Conservation (phyloP, 208 protist species). For the Crithidia brevicula region DNA sequence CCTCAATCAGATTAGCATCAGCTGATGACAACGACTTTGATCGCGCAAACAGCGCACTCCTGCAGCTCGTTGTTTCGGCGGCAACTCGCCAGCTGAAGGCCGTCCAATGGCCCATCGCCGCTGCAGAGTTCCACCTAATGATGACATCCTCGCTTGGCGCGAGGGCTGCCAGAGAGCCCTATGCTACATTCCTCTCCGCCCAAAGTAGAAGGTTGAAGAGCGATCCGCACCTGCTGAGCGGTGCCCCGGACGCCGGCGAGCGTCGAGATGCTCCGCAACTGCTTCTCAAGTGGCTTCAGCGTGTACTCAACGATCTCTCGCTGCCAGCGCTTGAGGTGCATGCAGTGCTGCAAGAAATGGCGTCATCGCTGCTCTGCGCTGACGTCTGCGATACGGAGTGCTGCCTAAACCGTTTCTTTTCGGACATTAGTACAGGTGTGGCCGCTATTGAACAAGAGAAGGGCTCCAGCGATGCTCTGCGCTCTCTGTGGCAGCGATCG, state of each 20-base stretch:
- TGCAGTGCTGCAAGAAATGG: not conserved
- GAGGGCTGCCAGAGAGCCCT: not conserved
- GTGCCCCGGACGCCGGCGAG: not conserved
- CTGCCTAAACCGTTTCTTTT: not conserved
- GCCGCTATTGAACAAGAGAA: not conserved
- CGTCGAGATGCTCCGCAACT: not conserved
- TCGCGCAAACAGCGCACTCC: not conserved
- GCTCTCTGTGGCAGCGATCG: slow-evolving; percentile 1
- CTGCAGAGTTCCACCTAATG: not conserved
- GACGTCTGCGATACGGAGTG: not conserved
- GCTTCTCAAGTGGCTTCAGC: not conserved
- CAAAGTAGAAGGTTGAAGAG: not conserved
- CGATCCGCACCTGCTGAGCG: too few relatives aligned
- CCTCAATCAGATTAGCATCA: too few relatives aligned
- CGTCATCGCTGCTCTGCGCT: slow-evolving; percentile 3
- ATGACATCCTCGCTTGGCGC: not conserved
- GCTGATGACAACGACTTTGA: too few relatives aligned
- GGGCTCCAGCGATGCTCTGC: not conserved
- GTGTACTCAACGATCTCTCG: not conserved
- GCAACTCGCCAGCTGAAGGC: not conserved
- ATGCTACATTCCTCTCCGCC: not conserved
- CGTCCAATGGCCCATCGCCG: not conserved
- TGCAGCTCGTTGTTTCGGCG: not conserved
- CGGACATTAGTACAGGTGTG: not conserved
- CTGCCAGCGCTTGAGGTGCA: not conserved